Conservation (phyloP, 2,329 filamentous ascomycete species). For the Pseudocercospora vitis region DNA sequence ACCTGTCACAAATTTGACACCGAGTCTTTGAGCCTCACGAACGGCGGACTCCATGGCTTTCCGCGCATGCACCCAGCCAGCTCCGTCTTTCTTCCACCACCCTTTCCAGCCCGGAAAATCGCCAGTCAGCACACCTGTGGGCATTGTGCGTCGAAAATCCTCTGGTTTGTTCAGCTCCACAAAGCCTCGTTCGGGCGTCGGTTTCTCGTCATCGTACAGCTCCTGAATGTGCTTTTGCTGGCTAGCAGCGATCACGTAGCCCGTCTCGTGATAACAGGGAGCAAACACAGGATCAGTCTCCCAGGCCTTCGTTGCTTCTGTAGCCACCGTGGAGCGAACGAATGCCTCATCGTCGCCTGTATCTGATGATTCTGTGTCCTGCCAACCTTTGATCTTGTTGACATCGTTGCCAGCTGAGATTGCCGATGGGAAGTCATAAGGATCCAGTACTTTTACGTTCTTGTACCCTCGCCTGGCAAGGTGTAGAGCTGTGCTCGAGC, state of each 20-base stretch:
- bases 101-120: conserved; percentile 54
- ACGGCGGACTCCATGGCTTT: conserved; percentile 51
- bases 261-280: conserved; percentile 49
- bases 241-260: conserved; percentile 51
- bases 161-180: conserved; percentile 43
- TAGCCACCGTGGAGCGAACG: conserved; percentile 38
- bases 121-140: conserved; percentile 52
- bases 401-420: conserved; percentile 54
- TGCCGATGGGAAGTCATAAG: conserved; percentile 47
- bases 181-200: conserved; percentile 29
- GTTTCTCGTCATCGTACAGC: conserved; percentile 25
- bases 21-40: conserved; percentile 47
- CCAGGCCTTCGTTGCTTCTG: conserved; percentile 46
- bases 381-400: conserved; percentile 46
- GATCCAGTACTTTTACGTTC: conserved; percentile 52
- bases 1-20: conserved; percentile 51
- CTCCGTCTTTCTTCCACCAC: conserved; percentile 46
- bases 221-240: conserved; percentile 39
- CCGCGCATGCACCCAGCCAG: conserved; percentile 57
- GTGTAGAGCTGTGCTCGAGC: conserved; percentile 54
- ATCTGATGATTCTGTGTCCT: conserved; percentile 26
- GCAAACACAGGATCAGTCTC: conserved; percentile 45
- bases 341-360: conserved; percentile 38
- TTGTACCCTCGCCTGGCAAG: conserved; percentile 52
- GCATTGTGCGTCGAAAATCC: conserved; percentile 54